Evolutionary conservation across 2,329 filamentous ascomycete species (phyloP), one percentile per base, ranked within the genome.

Genomic region (Onygenales sp.): DNA sequence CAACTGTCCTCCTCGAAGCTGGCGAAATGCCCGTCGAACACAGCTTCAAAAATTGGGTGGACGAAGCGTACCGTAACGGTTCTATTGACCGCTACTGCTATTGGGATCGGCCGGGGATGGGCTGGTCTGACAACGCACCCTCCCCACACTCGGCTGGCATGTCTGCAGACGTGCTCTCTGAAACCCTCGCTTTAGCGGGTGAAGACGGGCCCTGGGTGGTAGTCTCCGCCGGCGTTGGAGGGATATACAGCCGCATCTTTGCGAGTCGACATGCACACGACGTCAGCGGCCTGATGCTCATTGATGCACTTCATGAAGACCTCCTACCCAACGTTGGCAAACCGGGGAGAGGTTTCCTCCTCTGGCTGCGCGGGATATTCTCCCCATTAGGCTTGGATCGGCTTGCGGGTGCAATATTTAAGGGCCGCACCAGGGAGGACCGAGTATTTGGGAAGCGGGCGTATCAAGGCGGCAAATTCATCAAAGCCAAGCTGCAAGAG

Each of bases 61-160:
- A 90, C 55, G 77, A 83, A 52, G 84, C 87, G 1, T 76, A 90
- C 58, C 77, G 82, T 58, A 93, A 93, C 62, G 88, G 88, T 40
- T 87, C 86, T 45, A 93, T 98, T 61, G 75, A 77, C 53, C 84
- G 92, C 55, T 97, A 95, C 73, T 98, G 93, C 77, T 96, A 95
- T 70, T 91, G 88, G 66, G 93, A 98, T 67, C 86, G 93, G 21
- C 93, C 93, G 0, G 93, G 93, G 1, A 80, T 92, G 53, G 92
- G 81, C 6, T 95, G 89, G 84, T 82, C 83, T 46, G 93, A 98
- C 70, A 92, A 93, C 52, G 90, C 92, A 0, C 93, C 93, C 2
- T 96, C 91, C 5, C 93, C 93, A 0, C 85, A 95, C 62, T 95
- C 88, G 4, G 92, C 89, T 4, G 90, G 91, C 43, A 95, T 96